These are phyloP conservation scores for Triadica sebifera DNA, from an alignment of 345 rosid genomes.

Conservation along the genomic window DNA sequence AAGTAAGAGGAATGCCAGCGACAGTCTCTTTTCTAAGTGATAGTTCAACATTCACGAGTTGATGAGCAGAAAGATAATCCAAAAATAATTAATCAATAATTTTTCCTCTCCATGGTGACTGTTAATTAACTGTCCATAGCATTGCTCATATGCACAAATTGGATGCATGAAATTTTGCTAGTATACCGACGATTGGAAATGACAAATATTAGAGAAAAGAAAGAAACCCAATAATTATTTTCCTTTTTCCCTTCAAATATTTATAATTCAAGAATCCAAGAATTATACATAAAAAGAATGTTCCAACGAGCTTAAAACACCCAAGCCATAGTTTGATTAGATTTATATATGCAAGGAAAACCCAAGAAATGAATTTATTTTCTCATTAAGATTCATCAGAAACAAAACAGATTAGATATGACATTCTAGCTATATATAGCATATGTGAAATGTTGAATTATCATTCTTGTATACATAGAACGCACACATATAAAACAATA, in stretches of 20 bases:
- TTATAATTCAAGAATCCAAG: background rate
- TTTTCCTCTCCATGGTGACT: too few species aligned
- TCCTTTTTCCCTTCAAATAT: background rate
- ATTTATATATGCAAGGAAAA: background rate
- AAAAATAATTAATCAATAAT: too few species aligned
- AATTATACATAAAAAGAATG: too few species aligned
- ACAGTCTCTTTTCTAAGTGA: too few species aligned
- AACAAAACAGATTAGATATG: slow-evolving; percentile 1
- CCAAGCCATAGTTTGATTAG: background rate
- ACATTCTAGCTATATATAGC: too few species aligned
- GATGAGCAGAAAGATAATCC: too few species aligned
- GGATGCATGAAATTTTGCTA: background rate
- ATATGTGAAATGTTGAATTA: background rate
- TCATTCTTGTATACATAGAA: too few species aligned
- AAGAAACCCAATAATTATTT: background rate
- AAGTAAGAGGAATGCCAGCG: background rate
- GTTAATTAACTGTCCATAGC: too few species aligned
- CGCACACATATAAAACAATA: background rate
- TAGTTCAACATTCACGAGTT: too few species aligned
- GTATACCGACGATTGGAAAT: background rate
- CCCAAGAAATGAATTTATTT: too few species aligned
- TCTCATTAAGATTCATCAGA: background rate
- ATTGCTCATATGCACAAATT: background rate
- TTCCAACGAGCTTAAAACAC: too few species aligned
- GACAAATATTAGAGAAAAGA: background rate